Percentiles rank a stretch among this genome's conserved stretches.
Evolutionary conservation across 352 stramenopile genomes (phyloP).

Genomic region (Phytophthora hybrid): DNA sequence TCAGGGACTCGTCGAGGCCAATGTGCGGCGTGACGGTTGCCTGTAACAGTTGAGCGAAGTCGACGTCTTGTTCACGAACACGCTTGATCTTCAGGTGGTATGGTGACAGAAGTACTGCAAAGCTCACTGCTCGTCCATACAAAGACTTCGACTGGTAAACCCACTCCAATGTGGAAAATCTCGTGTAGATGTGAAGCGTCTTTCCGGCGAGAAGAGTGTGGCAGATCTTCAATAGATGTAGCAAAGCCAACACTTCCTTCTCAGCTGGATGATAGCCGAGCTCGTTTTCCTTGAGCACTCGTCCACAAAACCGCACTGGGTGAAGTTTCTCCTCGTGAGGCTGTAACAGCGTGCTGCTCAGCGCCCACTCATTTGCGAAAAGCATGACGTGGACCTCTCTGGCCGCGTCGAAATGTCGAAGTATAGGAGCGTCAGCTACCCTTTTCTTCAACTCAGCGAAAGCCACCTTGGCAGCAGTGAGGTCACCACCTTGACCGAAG

Average conservation of each 20-base stretch:
- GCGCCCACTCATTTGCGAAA: conserved; percentile 3
- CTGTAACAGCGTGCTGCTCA: conserved; percentile 4
- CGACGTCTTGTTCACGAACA: too few relatives aligned
- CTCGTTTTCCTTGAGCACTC: conserved; percentile 8
- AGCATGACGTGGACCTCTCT: background rate
- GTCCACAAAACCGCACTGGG: background rate
- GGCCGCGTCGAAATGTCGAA: too few relatives aligned
- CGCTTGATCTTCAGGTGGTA: too few relatives aligned
- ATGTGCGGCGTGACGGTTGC: too few relatives aligned
- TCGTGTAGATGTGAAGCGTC: background rate
- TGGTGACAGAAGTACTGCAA: too few relatives aligned
- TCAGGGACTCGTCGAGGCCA: too few relatives aligned
- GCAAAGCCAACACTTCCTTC: conserved; percentile 7
- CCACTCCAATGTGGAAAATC: conserved; percentile 5
- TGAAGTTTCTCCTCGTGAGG: background rate
- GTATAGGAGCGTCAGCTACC: too few relatives aligned
- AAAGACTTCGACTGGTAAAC: background rate
- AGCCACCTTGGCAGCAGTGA: too few relatives aligned
- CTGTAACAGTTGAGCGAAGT: too few relatives aligned
- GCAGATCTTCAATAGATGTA: background rate
- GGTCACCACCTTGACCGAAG: too few relatives aligned
- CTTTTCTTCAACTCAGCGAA: too few relatives aligned
- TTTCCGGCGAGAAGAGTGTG: background rate
- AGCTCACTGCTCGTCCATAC: too few relatives aligned
- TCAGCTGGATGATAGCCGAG: conserved; percentile 1